These are phyloP conservation scores for Penicillium sp. DNA, from an alignment of 2,329 filamentous ascomycete genomes.

Conservation along the genomic window DNA sequence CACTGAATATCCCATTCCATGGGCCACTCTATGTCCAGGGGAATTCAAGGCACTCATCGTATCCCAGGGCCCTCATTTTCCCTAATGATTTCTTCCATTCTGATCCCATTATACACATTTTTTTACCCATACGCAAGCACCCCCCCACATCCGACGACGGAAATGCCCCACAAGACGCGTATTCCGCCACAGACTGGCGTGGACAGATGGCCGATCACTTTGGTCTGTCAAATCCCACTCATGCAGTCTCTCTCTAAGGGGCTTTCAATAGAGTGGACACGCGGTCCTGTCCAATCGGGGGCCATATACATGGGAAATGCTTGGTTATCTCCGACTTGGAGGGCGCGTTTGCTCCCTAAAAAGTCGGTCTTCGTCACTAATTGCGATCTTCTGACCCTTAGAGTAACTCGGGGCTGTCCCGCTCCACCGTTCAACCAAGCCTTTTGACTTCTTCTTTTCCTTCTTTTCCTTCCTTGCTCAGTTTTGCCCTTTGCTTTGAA, in stretches of 20 bases:
- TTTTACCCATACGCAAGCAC: not conserved
- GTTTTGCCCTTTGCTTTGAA: not conserved
- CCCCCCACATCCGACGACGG: not conserved
- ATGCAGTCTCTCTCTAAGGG: not conserved
- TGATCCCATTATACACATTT: not conserved
- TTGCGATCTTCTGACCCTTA: not conserved
- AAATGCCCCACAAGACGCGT: conserved; percentile 3
- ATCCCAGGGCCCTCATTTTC: no score
- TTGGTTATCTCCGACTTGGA: not conserved
- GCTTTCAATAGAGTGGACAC: not conserved
- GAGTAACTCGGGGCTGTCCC: not conserved
- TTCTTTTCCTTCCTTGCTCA: not conserved
- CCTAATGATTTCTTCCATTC: no score
- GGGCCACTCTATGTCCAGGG: no score
- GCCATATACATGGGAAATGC: not conserved
- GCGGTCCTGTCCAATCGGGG: not conserved
- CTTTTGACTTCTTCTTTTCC: not conserved
- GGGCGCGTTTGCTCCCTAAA: not conserved
- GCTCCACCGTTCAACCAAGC: not conserved
- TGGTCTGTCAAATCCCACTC: not conserved
- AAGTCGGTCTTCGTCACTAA: not conserved
- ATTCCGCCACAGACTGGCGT: not conserved
- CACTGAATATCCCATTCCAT: not conserved
- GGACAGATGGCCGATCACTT: not conserved
- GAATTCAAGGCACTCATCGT: no score